Evolutionary conservation across 2,329 filamentous ascomycete genomes (phyloP).

Genomic region (Plectosphaerella cucumerina): DNA sequence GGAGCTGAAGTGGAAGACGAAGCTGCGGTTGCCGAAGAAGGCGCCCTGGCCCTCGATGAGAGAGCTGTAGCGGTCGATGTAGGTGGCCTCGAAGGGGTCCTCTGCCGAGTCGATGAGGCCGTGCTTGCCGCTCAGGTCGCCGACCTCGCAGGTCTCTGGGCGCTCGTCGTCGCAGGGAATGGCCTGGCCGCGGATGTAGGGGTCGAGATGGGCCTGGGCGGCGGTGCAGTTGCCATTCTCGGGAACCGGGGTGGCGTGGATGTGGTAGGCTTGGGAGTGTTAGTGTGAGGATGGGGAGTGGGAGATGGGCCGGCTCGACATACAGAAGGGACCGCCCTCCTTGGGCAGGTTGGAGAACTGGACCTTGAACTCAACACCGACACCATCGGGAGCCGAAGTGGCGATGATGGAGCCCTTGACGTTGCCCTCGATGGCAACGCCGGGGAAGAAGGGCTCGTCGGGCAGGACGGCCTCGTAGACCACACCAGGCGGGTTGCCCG

Average conservation of each 20-base stretch:
- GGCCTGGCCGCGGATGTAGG: slow-evolving; percentile 59
- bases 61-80: slow-evolving; percentile 55
- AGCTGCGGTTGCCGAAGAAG: slow-evolving; percentile 62
- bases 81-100: slow-evolving; percentile 44
- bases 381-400: slow-evolving; percentile 39
- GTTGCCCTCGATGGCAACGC: slow-evolving; percentile 43
- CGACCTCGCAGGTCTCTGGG: slow-evolving; percentile 68
- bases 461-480: slow-evolving; percentile 55
- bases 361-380: slow-evolving; percentile 52
- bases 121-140: slow-evolving; percentile 72
- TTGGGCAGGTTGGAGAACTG: slow-evolving; percentile 55
- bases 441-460: slow-evolving; percentile 44
- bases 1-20: slow-evolving; percentile 56
- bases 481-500: slow-evolving; percentile 50
- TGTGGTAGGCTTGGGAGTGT: slow-evolving; percentile 58
- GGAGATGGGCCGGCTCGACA: slow-evolving; percentile 20
- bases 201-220: slow-evolving; percentile 67
- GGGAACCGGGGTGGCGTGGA: slow-evolving; percentile 63
- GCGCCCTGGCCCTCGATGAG: slow-evolving; percentile 43
- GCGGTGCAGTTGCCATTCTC: slow-evolving; percentile 66
- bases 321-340: slow-evolving; percentile 56
- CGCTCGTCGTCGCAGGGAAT: slow-evolving; percentile 53
- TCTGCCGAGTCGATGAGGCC: slow-evolving; percentile 47
- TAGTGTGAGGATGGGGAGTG: background rate
- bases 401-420: slow-evolving; percentile 50